Evolutionary conservation across 805 yeast species (phyloP).

Genomic region (Metschnikowia gruessii): DNA sequence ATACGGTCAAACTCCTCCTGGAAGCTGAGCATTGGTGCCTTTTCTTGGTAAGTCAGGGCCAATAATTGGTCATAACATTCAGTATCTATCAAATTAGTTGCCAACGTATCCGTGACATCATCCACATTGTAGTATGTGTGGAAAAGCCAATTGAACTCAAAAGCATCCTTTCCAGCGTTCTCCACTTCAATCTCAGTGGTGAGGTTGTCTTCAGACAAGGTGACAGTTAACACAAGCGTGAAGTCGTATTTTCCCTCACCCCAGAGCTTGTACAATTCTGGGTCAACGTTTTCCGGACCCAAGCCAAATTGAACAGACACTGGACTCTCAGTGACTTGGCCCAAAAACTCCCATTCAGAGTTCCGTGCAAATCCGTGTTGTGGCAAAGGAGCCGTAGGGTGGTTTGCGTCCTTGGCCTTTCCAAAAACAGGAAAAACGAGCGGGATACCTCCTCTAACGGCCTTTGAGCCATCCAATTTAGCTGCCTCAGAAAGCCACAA

Average conservation of each 20-base stretch:
- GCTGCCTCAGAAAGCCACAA: constrained; percentile 81
- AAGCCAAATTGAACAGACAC: constrained; percentile 82
- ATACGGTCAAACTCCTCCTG: constrained; percentile 83
- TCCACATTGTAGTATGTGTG: constrained; percentile 79
- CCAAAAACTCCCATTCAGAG: constrained; percentile 90
- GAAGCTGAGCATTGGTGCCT: constrained; percentile 70
- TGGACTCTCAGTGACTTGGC: constrained; percentile 68
- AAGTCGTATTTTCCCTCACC: constrained; percentile 57
- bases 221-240: constrained; percentile 68
- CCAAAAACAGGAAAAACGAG: constrained; percentile 95
- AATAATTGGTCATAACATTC: constrained; percentile 74
- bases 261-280: constrained; percentile 59
- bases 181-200: constrained; percentile 71
- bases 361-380: constrained; percentile 97
- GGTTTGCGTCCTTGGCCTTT: constrained; percentile 48
- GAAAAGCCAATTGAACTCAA: constrained; percentile 92
- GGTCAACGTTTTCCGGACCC: constrained; percentile 77
- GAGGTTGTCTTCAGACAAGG: constrained; percentile 52
- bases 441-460: constrained; percentile 98
- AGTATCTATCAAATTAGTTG: constrained; percentile 75
- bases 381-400: constrained; percentile 67
- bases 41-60: constrained; percentile 59
- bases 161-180: constrained; percentile 61
- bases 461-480: constrained; percentile 83
- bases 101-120: constrained; percentile 75